Base-by-base conservation (phyloP, 768 basidiomycete species). In the Collybia nuda region DNA sequence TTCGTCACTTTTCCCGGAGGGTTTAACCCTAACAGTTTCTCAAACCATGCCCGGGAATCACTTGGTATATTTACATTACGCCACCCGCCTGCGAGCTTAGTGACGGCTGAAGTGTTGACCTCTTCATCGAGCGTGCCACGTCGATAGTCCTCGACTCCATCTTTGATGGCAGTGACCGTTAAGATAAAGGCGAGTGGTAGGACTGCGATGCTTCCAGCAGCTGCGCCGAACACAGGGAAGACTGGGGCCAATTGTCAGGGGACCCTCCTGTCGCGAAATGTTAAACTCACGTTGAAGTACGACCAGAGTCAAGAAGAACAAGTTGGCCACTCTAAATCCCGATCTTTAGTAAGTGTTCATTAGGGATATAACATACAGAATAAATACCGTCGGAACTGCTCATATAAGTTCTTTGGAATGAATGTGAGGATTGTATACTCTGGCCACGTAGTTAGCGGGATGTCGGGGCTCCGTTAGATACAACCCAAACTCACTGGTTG, bases 131-230 rank as follows among this genome's bases (percentile, higher is more conserved):
- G 77, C 7, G 69, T 59, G 8, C 88, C 88, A 44, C 96, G 85
- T n/a, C 95, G 85, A 64, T 92, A 95, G 69, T 99, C 96, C 70
- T 98, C 96, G 28, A 98, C 74, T 6, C 88, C 96, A 64, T 99
- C 96, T 69, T 98, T 99, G 74, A 97, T 80, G 2, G 88, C 95
- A 14, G 96, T 98, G 44, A 96, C 88, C 23, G 74, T 65, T 36
- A 99, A 67, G 56, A 98, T 96, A 69, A 95, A 91, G 35, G 89
- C 72, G 6, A 98, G 77, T 0, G 96, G 96, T 3, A 98, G 70
- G 59, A 90, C 87, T 3, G 93, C 83, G 52, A 92, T 82, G 39
- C 86, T 78, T 1, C 92, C 87, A 1, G 88, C 79, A 1, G 91
- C 82, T 0, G 94, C 91, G 43, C 93, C 96, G 63, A 98, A 98